Percentiles rank a stretch among this genome's conserved stretches.
phyloP scores from a whole-genome alignment of 495 filamentous ascomycete genomes.

The Xylaria castorea region DNA sequence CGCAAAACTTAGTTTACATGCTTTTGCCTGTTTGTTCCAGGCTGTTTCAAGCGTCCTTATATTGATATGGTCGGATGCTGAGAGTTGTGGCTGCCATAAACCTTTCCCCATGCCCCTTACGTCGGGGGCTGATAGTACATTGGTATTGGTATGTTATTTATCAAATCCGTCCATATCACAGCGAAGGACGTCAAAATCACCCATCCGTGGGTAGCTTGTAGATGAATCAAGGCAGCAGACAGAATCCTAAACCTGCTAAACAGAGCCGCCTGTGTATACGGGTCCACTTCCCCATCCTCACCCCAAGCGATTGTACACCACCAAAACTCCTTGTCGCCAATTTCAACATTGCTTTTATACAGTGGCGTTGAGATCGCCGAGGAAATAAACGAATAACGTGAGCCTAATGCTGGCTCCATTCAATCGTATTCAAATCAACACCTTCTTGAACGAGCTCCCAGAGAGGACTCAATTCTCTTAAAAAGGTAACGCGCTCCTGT shows the following conservation, averaged over 20 bases:
- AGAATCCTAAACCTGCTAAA: neutral
- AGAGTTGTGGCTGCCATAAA: neutral
- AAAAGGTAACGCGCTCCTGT: slow-evolving; percentile 83
- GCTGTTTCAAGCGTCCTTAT: neutral
- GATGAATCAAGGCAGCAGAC: slow-evolving; percentile 7
- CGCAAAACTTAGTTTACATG: neutral
- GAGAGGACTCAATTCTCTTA: slow-evolving; percentile 92
- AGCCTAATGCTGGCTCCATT: slow-evolving; percentile 91
- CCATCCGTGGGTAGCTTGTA: neutral
- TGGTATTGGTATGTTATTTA: slow-evolving; percentile 5
- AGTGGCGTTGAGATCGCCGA: slow-evolving; percentile 6
- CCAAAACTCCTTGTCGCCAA: slow-evolving; percentile 23
- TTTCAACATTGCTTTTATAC: slow-evolving; percentile 16
- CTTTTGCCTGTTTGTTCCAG: neutral
- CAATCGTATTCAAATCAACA: slow-evolving; percentile 91
- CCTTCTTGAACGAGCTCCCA: slow-evolving; percentile 99
- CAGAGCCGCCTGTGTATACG: neutral
- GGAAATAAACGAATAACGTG: neutral
- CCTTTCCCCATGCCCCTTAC: neutral
- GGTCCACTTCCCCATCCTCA: neutral
- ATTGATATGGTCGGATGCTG: neutral
- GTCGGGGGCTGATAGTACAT: slow-evolving; percentile 15
- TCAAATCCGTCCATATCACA: neutral
- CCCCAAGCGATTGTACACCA: slow-evolving; percentile 1
- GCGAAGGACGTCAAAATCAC: neutral